Base-by-base conservation (phyloP, 176 grass and related monocot species). In the Musa troglodytarum region DNA sequence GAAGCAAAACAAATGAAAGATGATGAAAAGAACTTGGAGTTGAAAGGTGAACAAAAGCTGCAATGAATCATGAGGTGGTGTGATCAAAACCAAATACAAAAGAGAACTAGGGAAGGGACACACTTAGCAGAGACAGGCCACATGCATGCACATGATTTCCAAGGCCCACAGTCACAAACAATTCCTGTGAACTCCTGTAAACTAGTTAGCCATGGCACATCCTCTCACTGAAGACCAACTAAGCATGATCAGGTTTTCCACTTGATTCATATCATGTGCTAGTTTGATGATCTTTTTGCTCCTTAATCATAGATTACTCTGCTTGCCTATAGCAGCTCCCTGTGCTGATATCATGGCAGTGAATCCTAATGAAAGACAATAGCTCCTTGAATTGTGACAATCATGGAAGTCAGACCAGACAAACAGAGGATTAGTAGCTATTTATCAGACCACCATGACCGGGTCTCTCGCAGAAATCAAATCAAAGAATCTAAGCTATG, bases 131-230 rank as follows among this genome's bases (percentile, higher is more conserved):
- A 79, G 90, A 89, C 87, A 93, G 50, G 23, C 84, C 90, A 93
- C 87, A 85, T 93, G 90, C 77, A 76, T 73, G 87, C 90, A 93
- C 90, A 93, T 93, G 90, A 64, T 74, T 79, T 73, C 65, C 54
- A 69, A 87, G 90, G 63, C 84, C 64, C 90, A 87, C 84, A 78
- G 68, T 74, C 69, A 79, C 87, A 76, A 56, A 19, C 19, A 55
- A 34, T 50, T 34, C 19, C 53, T 74, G 24, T 74, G 25, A 28
- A 10, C 24, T 56, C 52, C 53, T 2, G 13, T 25, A 56, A 8
- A 26, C 34, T 9, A 57, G 72, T 23, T 57, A 53, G 2, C 15
- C 15, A 17, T 10, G 1, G 16, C 19, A 23, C 69, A 23, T 53
- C 21, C 8, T 51, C 50, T n/a, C n/a, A 66, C 26, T 26, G 3